Base-by-base conservation (phyloP, 805 yeast genomes). In the Candida odintsovae region DNA sequence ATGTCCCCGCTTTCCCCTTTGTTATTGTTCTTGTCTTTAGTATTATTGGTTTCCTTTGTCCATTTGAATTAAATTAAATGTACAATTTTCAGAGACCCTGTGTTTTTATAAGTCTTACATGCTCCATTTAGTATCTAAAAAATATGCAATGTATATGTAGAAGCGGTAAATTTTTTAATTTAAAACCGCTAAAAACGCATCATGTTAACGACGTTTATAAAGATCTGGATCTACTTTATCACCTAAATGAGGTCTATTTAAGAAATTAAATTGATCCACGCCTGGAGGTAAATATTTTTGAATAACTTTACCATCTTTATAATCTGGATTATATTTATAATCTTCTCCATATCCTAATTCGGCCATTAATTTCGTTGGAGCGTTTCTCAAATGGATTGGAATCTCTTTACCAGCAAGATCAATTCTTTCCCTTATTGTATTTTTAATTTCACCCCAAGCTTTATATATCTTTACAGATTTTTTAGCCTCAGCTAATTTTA, bases 321-420 rank as follows among this genome's bases (percentile, higher is more conserved):
- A 95, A 52, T 80, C 75, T 0, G 99, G 99, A 55, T 90, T 90
- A 64, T 94, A 95, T 63, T 89, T 88, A 67, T 94, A 94, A 15
- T 81, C 83, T 45, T 83, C 77, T 16, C 86, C 84, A 62, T 90
- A 92, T 0, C 95, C 98, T 49, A 90, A 58, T 43, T 89, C 95
- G 47, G 80, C 76, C 99, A 94, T 94, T 41, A 94, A 71, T 55
- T 72, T 74, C 0, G 99, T 95, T 3, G 99, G 99, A 0, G 99
- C 98, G 63, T 94, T 95, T 53, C 98, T 75, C 33, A 94, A 70
- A 65, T 94, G 98, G 57, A 83, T 54, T 0, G 95, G 95, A 8
- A 72, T 65, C 16, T 61, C 62, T 36, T 75, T 16, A 80, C 78
- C 43, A 77, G 69, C 11, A 71, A 76, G 2, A 86, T 50, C 37